These are phyloP conservation scores for Solanum rostratum DNA, from an alignment of 257 asterid genomes.

Conservation along the genomic window DNA sequence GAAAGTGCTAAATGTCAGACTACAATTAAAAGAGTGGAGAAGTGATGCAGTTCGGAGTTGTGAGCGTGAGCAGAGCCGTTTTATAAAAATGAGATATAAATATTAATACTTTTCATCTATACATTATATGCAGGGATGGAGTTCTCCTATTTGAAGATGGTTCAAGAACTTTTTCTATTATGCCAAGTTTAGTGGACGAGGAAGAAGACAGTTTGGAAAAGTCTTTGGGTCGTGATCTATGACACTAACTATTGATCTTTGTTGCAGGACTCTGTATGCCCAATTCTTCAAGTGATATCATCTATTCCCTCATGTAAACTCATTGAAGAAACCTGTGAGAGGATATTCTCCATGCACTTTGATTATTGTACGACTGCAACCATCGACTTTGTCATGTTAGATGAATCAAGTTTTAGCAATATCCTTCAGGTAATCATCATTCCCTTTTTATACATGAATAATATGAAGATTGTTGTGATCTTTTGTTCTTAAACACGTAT, in stretches of 20 bases:
- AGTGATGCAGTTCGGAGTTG: slow-evolving; percentile 44
- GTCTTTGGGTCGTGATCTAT: slow-evolving; percentile 22
- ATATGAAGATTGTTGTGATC: not conserved
- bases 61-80: slow-evolving; percentile 32
- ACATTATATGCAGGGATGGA: slow-evolving; percentile 93
- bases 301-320: slow-evolving; percentile 82
- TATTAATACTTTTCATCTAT: slow-evolving; percentile 66
- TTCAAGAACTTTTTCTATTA: slow-evolving; percentile 77
- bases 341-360: slow-evolving; percentile 76
- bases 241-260: slow-evolving; percentile 48
- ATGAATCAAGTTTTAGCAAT: slow-evolving; percentile 54
- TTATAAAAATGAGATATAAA: slow-evolving; percentile 24
- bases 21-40: slow-evolving; percentile 38
- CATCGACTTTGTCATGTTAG: slow-evolving; percentile 81
- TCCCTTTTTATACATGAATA: not conserved
- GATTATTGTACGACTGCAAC: slow-evolving; percentile 91
- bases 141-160: slow-evolving; percentile 70
- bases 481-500: not conserved
- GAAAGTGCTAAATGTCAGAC: slow-evolving; percentile 23
- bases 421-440: slow-evolving; percentile 69
- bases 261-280: slow-evolving; percentile 97
- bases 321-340: slow-evolving; percentile 86
- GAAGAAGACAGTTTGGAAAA: slow-evolving; percentile 72
- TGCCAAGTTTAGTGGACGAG: slow-evolving; percentile 81
- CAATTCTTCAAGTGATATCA: slow-evolving; percentile 74